These are phyloP conservation scores for Nissolia schottii DNA, from an alignment of 306 rosid species.

Conservation along the genomic window DNA sequence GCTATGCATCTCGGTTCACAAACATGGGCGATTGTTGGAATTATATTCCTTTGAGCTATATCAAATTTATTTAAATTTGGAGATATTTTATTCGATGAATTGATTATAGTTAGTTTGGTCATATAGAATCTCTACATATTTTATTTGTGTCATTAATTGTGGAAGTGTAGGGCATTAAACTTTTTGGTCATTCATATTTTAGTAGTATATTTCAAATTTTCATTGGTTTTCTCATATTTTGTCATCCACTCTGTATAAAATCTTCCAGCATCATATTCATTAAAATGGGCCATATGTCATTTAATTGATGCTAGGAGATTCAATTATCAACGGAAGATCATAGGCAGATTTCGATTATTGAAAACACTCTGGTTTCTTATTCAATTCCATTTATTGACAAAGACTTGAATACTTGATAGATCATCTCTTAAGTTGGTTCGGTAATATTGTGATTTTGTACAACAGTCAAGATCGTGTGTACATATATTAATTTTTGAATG, in stretches of 20 bases:
- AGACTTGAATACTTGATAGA: background rate
- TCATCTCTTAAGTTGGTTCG: background rate
- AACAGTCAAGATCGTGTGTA: too few relatives aligned
- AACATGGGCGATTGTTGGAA: background rate
- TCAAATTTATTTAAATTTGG: background rate
- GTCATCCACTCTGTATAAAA: background rate
- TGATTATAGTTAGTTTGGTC: background rate
- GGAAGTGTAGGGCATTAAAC: background rate
- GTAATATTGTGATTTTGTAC: too few relatives aligned
- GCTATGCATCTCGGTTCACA: background rate
- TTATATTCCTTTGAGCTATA: background rate
- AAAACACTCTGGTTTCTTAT: background rate
- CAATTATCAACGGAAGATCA: background rate
- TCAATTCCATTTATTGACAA: background rate
- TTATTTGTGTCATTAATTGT: background rate
- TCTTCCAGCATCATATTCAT: background rate
- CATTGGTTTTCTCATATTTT: background rate
- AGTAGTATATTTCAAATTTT: background rate
- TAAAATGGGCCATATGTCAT: background rate
- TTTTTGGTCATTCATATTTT: background rate
- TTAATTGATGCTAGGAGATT: background rate
- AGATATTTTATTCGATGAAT: background rate
- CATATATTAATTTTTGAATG: too few relatives aligned
- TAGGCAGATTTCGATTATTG: background rate
- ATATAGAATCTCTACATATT: background rate